Percentiles rank a stretch among this genome's conserved stretches.
These are phyloP conservation scores for Schizosaccharomyces versatilis DNA, from an alignment of 1,139 yeast genomes.

Conservation along the genomic window DNA sequence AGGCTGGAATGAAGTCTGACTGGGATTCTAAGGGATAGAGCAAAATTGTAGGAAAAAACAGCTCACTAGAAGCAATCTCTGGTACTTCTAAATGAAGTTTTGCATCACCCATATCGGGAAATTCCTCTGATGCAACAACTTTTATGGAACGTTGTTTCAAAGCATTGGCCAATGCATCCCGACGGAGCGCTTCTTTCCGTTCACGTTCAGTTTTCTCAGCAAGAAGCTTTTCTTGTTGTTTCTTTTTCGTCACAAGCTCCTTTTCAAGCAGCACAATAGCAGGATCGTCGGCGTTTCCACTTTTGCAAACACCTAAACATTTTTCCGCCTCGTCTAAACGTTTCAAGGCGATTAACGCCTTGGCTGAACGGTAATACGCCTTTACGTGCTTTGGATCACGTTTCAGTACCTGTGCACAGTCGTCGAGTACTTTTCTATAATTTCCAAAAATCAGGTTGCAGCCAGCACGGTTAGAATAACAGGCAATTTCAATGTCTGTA, in stretches of 20 bases:
- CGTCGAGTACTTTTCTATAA: slow-evolving; percentile 67
- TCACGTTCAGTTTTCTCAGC: neutral
- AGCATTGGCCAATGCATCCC: slow-evolving; percentile 2
- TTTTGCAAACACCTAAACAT: slow-evolving; percentile 27
- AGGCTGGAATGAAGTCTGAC: slow-evolving; percentile 57
- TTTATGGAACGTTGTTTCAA: slow-evolving; percentile 4
- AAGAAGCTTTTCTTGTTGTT: slow-evolving; percentile 18
- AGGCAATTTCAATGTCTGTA: slow-evolving; percentile 18
- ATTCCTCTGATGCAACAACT: slow-evolving; percentile 8
- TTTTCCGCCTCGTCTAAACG: slow-evolving; percentile 51
- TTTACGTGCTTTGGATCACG: slow-evolving; percentile 52
- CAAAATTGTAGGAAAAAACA: slow-evolving; percentile 58
- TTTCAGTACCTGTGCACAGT: slow-evolving; percentile 50
- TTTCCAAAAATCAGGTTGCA: slow-evolving; percentile 71
- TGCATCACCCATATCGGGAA: slow-evolving; percentile 13
- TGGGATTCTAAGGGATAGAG: slow-evolving; percentile 70
- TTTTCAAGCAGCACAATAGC: slow-evolving; percentile 11
- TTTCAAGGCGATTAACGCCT: slow-evolving; percentile 50
- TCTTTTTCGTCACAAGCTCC: slow-evolving; percentile 20
- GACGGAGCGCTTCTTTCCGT: neutral
- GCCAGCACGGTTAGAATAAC: slow-evolving; percentile 70
- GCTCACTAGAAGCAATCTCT: slow-evolving; percentile 51
- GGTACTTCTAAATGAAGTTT: slow-evolving; percentile 42
- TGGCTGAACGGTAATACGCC: slow-evolving; percentile 69
- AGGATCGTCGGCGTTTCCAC: slow-evolving; percentile 18